Evolutionary conservation across 768 basidiomycete genomes (phyloP), one percentile per base, ranked within the genome.

Genomic region (Gloeophyllum trabeum): DNA sequence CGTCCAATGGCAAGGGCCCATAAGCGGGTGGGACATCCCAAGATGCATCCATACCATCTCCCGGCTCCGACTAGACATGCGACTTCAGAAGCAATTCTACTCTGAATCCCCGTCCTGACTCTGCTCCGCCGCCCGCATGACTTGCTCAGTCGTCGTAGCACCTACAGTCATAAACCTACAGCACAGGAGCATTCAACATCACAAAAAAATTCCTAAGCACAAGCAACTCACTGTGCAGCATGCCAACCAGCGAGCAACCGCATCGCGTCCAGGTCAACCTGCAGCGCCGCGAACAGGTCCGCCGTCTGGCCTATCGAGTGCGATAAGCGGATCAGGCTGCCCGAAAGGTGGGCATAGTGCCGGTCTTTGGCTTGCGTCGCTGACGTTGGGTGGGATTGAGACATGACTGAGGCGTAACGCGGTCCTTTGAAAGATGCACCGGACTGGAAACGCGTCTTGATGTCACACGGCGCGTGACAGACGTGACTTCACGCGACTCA

Each of bases 291-390:
- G 59, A 85, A 81, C 19, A 89, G 67, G 50, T 79, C 79, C 26
- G 85, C 81, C 1, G 87, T 86, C 49, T 77, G 80, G 20, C 70
- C 66, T 39, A 90, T 69, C 0, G 80, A 77, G 16, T 74, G 61
- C 39, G 79, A 75, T 59, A 90, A 77, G 39, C 79, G 66, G 22
- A 73, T 73, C 3, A 92, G 58, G 37, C 76, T 80, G 38, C 72
- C 67, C 3, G 85, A 72, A 3, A 92, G 72, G 54, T 89, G 85
- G 28, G 72, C 69, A 53, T 91, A 91, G 19, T 90, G 76, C 43
- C 85, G 63, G 50, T 88, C 79, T 61, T 91, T 92, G 25, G 81
- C 75, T 48, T 82, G 81, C 0, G 79, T 80, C 3, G 82, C 81
- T 52, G 70, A 78, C 6, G 71, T 73, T 7, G 74, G 69, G n/a